Evolutionary conservation across 2,329 filamentous ascomycete species (phyloP), one percentile per base, ranked within the genome.

Genomic region (Tolypocladium ovalisporum): DNA sequence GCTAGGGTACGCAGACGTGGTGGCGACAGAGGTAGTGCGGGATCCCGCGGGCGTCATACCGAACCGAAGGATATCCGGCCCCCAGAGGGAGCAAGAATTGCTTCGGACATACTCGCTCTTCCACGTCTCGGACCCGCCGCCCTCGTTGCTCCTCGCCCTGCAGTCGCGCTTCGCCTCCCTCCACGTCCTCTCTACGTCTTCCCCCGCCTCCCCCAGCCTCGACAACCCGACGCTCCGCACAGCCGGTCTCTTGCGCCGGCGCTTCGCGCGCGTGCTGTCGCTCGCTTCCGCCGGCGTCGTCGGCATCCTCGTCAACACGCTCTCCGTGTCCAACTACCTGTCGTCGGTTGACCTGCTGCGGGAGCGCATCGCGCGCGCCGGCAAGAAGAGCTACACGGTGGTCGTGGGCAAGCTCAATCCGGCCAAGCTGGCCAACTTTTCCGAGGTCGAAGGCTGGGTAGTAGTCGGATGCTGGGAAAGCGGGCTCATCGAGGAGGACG

Each of bases 381-480:
- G 91, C 13, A 97, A 97, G 76, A 99, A 97, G 75, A 88, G 84
- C 69, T 99, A 99, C 71, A 90, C 93, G 1, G 90, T 99, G 53
- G 94, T 99, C 2, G 94, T 99, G 0, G 94, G 94, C 59, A 97
- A 97, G 71, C 79, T 99, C 32, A 99, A 97, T 67, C 87, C 92
- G 0, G 93, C 92, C 40, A 99, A 99, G 71, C 80, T 99, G 27
- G 94, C 94, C 54, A 99, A 99, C 72, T 99, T 99, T 73, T 84
- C 88, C 58, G 94, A 99, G 71, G 84, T 99, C 6, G 93, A 91
- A 49, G 93, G 91, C 19, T 99, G 94, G 94, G 91, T 97, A 0
- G 91, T 97, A 0, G 89, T 99, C 12, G 93, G 94, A 2, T 99
- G 94, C 73, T 99, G 94, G 94, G 94, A 99, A 74, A 96, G 92